phyloP scores from a whole-genome alignment of 2,329 filamentous ascomycete genomes.

The Microdochium paspali region DNA sequence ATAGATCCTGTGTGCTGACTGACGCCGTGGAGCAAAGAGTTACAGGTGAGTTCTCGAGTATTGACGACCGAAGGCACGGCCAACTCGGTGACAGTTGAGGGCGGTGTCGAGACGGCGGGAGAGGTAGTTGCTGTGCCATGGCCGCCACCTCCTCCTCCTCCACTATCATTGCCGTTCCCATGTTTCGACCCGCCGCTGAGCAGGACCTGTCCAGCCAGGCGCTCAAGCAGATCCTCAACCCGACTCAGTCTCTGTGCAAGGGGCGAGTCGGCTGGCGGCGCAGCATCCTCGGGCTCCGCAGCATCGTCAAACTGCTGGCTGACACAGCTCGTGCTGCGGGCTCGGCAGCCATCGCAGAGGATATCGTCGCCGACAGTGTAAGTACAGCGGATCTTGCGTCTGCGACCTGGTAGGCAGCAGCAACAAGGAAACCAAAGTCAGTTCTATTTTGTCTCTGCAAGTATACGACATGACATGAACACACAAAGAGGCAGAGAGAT shows the following conservation, averaged over 20 bases:
- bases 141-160: no score
- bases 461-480: constrained; percentile 1
- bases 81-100: no score
- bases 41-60: neutral
- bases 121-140: neutral
- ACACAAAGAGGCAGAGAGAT: neutral
- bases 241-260: constrained; percentile 32
- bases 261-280: constrained; percentile 22
- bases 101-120: neutral
- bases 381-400: constrained; percentile 39
- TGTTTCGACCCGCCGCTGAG: constrained; percentile 6
- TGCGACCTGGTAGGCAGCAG: no score
- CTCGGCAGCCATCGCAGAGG: constrained; percentile 32
- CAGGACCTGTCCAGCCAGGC: constrained; percentile 28
- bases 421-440: no score
- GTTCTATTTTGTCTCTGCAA: no score
- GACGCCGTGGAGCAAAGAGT: neutral
- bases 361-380: constrained; percentile 25
- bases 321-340: constrained; percentile 28
- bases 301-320: constrained; percentile 35
- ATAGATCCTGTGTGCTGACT: neutral
- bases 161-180: neutral
- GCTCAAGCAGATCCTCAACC: constrained; percentile 36
- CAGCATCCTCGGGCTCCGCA: no score
- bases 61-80: neutral